phyloP scores from a whole-genome alignment of 1,139 yeast genomes.

The Lodderomyces beijingensis region DNA sequence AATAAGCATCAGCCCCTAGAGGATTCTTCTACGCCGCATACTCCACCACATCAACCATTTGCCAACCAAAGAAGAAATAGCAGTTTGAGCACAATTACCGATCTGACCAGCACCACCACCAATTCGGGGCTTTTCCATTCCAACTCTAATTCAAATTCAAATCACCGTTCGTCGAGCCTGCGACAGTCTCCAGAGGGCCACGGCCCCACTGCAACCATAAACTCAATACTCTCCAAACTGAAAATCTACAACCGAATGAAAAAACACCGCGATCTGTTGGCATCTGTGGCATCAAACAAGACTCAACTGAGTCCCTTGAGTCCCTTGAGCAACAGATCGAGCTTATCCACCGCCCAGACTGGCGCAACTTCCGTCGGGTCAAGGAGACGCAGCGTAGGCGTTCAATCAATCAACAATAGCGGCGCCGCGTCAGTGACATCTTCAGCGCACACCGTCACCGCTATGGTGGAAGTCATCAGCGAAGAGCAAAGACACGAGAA shows the following conservation, averaged over 20 bases:
- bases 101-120: neutral
- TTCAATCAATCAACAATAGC: conserved; percentile 3
- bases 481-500: conserved; percentile 29
- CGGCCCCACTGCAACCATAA: conserved; percentile 16
- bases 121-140: no score
- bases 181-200: conserved; percentile 6
- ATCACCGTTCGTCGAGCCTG: no score
- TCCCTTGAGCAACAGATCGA: conserved; percentile 24
- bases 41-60: conserved; percentile 7
- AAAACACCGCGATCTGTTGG: conserved; percentile 36
- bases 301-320: conserved; percentile 17
- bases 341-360: conserved; percentile 20
- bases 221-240: conserved; percentile 34
- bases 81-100: no score
- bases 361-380: conserved; percentile 16
- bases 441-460: conserved; percentile 8
- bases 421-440: conserved; percentile 2
- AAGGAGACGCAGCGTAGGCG: conserved; percentile 19
- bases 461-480: conserved; percentile 6
- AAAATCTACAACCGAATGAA: conserved; percentile 35
- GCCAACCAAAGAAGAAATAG: no score
- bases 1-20: neutral
- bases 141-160: no score
- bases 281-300: conserved; percentile 25
- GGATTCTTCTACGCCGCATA: conserved; percentile 9